Base-by-base conservation (phyloP, 2,329 filamentous ascomycete genomes). In the Aspergillus pseudotamarii region DNA sequence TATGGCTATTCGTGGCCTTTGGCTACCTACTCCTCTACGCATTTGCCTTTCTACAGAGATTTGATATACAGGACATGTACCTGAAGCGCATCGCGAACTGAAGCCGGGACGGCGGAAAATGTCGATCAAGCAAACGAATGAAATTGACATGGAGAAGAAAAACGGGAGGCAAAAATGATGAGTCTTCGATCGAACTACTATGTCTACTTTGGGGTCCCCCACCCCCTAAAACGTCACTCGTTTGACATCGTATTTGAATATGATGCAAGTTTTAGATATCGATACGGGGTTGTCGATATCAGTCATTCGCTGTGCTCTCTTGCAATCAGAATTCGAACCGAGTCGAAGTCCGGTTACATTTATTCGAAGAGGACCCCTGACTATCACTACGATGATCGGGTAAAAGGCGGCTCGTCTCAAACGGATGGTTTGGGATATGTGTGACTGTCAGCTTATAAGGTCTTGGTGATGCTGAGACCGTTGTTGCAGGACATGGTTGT, bases 21-120 rank as follows among this genome's bases (percentile, higher is more conserved):
- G 73, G 74, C 21, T 77, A 77, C 62, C 61, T 77, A 57, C 70
- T 77, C 19, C 68, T 77, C 21, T 77, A 76, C 60, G 75, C 74
- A 26, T 76, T 77, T 59, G 75, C 75, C 23, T 63, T 66, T 11
- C 57, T 71, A 53, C 68, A 73, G 63, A 59, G 57, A 45, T 67
- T 68, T n/a, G 58, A 68, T 43, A 34, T 48, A 54, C 46, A 61
- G 38, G 41, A 36, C 45, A 4, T 68, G 55, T 45, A 61, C 45
- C 61, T 61, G 36, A 65, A 64, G 41, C 64, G 59, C 23, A 71
- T 74, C 60, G 62, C 59, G 45, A 63, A 63, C 41, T 74, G 69
- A 74, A 34, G 14, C 12, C 21, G 51, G 34, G 19, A 59, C 43
- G 9, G 10, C 21, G 30, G n/a, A 55, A 26, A 26, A 26, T 21